These are phyloP conservation scores for Cytidiella melzeri DNA, from an alignment of 768 basidiomycete species.

Conservation along the genomic window DNA sequence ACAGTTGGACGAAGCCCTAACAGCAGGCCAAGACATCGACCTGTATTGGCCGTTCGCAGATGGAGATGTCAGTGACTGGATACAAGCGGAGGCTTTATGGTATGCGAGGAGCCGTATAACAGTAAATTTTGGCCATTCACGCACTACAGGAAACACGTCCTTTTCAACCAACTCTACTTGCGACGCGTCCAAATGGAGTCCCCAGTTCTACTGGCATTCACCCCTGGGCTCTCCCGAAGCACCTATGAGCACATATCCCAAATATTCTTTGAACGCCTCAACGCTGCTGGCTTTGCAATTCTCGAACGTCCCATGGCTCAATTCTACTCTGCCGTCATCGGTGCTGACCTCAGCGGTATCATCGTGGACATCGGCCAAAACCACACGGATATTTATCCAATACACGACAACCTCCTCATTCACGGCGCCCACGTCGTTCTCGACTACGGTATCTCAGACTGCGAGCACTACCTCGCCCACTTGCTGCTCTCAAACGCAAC, in stretches of 20 bases:
- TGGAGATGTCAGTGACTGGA: slow-evolving; percentile 69
- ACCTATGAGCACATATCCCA: slow-evolving; percentile 72
- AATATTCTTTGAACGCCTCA: slow-evolving; percentile 90
- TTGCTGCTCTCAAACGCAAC: slow-evolving; percentile 65
- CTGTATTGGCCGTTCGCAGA: slow-evolving; percentile 82
- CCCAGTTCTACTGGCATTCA: slow-evolving; percentile 71
- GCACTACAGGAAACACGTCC: slow-evolving; percentile 75
- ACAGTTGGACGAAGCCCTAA: slow-evolving; percentile 75
- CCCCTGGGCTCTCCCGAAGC: slow-evolving; percentile 55
- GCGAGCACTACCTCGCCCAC: slow-evolving; percentile 70
- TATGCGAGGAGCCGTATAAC: too few species aligned
- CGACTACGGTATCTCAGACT: slow-evolving; percentile 63
- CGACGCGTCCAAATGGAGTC: slow-evolving; percentile 85
- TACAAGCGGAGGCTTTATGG: slow-evolving; percentile 87
- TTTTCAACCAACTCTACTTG: slow-evolving; percentile 69
- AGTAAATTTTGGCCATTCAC: too few species aligned
- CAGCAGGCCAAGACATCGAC: slow-evolving; percentile 63
- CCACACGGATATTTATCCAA: slow-evolving; percentile 69
- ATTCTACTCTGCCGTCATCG: slow-evolving; percentile 55
- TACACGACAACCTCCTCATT: slow-evolving; percentile 67
- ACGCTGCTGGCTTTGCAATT: slow-evolving; percentile 75
- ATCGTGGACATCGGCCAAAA: slow-evolving; percentile 79
- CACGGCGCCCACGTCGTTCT: slow-evolving; percentile 49
- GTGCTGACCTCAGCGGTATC: slow-evolving; percentile 61
- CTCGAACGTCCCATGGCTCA: slow-evolving; percentile 82